Evolutionary conservation across 345 rosid genomes (phyloP).

Genomic region (Murraya paniculata): DNA sequence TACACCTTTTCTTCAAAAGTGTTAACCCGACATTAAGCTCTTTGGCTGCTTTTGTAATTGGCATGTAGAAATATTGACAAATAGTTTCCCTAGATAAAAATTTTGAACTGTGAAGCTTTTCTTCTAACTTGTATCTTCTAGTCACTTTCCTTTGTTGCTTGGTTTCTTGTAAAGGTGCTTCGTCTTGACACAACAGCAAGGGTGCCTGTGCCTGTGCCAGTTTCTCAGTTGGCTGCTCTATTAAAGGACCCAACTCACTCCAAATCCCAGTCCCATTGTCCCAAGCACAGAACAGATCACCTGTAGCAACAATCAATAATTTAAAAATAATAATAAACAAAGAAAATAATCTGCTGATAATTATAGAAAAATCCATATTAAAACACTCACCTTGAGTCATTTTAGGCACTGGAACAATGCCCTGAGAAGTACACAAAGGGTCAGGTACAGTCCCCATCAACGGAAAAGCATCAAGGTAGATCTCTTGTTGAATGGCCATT

Average conservation of each 20-base stretch:
- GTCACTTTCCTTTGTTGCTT: slow-evolving; percentile 11
- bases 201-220: not conserved
- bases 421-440: slow-evolving; percentile 17
- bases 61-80: slow-evolving; percentile 51
- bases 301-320: not conserved
- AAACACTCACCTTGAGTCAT: slow-evolving; percentile 30
- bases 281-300: slow-evolving; percentile 1
- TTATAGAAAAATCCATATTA: not conserved
- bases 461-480: slow-evolving; percentile 20
- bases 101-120: slow-evolving; percentile 15
- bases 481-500: slow-evolving; percentile 23
- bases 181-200: not conserved
- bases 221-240: slow-evolving; percentile 16
- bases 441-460: slow-evolving; percentile 17
- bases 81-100: slow-evolving; percentile 34
- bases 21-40: slow-evolving; percentile 65
- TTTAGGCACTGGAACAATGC: slow-evolving; percentile 19
- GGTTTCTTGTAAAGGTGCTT: slow-evolving; percentile 1
- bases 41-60: slow-evolving; percentile 60
- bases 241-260: slow-evolving; percentile 27
- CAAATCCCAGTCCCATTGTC: slow-evolving; percentile 23
- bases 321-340: not conserved
- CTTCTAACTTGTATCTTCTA: slow-evolving; percentile 13
- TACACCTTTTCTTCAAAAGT: slow-evolving; percentile 59
- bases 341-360: not conserved